Evolutionary conservation across 768 basidiomycete genomes (phyloP), one percentile per base, ranked within the genome.

Genomic region (Auricularia auricula-judae): DNA sequence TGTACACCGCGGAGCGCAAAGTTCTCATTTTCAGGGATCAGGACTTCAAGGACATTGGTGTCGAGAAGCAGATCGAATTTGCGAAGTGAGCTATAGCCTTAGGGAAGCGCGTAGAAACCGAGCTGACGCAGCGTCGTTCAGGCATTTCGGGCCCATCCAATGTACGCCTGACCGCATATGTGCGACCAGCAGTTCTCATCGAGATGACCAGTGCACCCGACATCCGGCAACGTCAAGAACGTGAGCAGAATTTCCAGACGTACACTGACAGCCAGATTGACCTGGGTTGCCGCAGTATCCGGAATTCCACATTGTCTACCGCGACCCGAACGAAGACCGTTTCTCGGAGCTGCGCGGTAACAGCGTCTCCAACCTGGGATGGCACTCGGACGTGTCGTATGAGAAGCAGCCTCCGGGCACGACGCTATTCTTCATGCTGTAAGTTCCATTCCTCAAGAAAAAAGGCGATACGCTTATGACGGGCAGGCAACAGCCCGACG

Each of bases 361-460:
- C 66, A 76, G 80, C 12, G 73, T 75, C 63, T 79, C 73, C 70
- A 70, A 69, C n/a, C 76, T 75, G 5, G 75, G 75, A 65, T 83
- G 82, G 83, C 82, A 83, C 69, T 84, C 82, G 4, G 82, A 84
- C 64, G 78, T 84, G 78, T 82, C 81, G 0, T 83, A 84, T 70
- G 83, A 84, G 73, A 77, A 76, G 64, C 82, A 83, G 67, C 79
- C 83, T 4, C 82, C 82, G 2, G 78, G 80, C 23, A 82, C 80
- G 16, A 84, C 83, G 0, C 78, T 84, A 74, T 84, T 83, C 79
- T 81, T 80, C 72, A 78, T 82, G 67, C 79, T 84, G 81, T 53
- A 43, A 34, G 65, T 36, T 33, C 54, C 4, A 18, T 18, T 51
- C 5, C 47, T 5, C 16, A 16, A 18, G 47, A 51, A 21, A 11